A percentile compares a stretch with the other conserved stretches of the same genome.
These are phyloP conservation scores for Daldinia eschscholtzii DNA, from an alignment of 2,329 filamentous ascomycete species.

Conservation along the genomic window DNA sequence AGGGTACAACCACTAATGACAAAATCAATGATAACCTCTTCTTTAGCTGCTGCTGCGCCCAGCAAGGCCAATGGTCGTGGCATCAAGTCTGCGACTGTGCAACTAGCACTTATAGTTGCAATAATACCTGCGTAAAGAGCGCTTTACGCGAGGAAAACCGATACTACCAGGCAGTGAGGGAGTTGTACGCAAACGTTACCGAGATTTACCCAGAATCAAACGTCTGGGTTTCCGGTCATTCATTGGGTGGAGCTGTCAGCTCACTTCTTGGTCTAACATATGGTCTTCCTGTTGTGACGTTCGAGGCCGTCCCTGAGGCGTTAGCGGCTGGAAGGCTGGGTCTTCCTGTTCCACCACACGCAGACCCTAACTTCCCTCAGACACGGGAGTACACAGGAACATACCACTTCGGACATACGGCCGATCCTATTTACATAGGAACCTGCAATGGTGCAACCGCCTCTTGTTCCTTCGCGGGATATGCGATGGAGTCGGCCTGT, in stretches of 20 bases:
- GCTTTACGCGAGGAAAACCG: slow-evolving; percentile 84
- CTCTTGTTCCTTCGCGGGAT: slow-evolving; percentile 90
- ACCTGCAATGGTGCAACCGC: slow-evolving; percentile 92
- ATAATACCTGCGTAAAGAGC: slow-evolving; percentile 86
- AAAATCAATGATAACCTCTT: slow-evolving; percentile 98
- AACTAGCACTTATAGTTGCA: slow-evolving; percentile 87
- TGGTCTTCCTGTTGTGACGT: slow-evolving; percentile 89
- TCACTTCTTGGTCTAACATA: slow-evolving; percentile 93
- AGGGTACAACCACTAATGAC: slow-evolving; percentile 95
- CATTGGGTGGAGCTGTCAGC: slow-evolving; percentile 88
- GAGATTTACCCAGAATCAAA: slow-evolving; percentile 86
- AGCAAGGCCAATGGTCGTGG: slow-evolving; percentile 91
- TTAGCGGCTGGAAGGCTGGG: slow-evolving; percentile 87
- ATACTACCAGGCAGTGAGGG: slow-evolving; percentile 90
- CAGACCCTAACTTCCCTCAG: slow-evolving; percentile 78
- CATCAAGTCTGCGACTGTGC: slow-evolving; percentile 94
- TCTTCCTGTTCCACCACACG: slow-evolving; percentile 84
- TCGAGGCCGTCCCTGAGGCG: slow-evolving; percentile 92
- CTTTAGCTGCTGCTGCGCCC: slow-evolving; percentile 97
- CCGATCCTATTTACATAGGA: slow-evolving; percentile 94
- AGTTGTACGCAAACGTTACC: slow-evolving; percentile 93
- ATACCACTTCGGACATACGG: slow-evolving; percentile 94
- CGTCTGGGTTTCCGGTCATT: slow-evolving; percentile 93
- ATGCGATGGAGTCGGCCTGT: slow-evolving; percentile 93
- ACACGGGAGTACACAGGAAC: slow-evolving; percentile 78